Percentiles rank a stretch among this genome's conserved stretches.
Conservation (phyloP, 2,329 filamentous ascomycete species). For the Cladosporium cucumerinum region DNA sequence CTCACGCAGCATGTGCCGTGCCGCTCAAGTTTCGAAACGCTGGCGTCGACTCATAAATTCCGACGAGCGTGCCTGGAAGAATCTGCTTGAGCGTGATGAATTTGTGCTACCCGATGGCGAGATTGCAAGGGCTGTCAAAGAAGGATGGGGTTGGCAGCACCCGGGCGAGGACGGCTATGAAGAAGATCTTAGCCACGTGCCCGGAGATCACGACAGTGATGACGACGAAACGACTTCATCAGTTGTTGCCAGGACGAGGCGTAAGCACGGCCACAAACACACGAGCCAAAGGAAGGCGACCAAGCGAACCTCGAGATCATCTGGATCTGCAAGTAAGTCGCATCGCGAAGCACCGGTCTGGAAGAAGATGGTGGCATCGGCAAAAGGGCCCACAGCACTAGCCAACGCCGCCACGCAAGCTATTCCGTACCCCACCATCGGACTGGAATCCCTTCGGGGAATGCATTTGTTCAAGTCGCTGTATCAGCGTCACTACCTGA, state of each 20-base stretch:
- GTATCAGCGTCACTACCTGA: slow-evolving; percentile 88
- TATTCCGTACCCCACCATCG: slow-evolving; percentile 76
- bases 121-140: slow-evolving; percentile 75
- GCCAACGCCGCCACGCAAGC: slow-evolving; percentile 80
- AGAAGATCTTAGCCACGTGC: slow-evolving; percentile 66
- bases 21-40: slow-evolving; percentile 88
- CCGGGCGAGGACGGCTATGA: slow-evolving; percentile 69
- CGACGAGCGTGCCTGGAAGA: slow-evolving; percentile 95
- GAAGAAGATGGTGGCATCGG: slow-evolving; percentile 49
- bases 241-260: slow-evolving; percentile 19
- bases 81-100: slow-evolving; percentile 79
- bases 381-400: slow-evolving; percentile 80
- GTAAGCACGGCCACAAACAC: slow-evolving; percentile 19
- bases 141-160: slow-evolving; percentile 98
- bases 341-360: slow-evolving; percentile 36
- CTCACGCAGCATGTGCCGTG: slow-evolving; percentile 78
- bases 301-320: slow-evolving; percentile 11
- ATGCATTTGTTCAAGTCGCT: slow-evolving; percentile 95
- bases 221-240: slow-evolving; percentile 33
- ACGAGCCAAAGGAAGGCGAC: slow-evolving; percentile 7
- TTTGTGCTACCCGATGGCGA: slow-evolving; percentile 77
- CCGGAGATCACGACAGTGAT: slow-evolving; percentile 25
- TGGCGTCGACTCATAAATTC: slow-evolving; percentile 90
- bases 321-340: slow-evolving; percentile 3
- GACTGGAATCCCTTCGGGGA: slow-evolving; percentile 71